Evolutionary conservation across 2,329 filamentous ascomycete species (phyloP), one percentile per base, ranked within the genome.

Genomic region (Ilyonectria destructans): DNA sequence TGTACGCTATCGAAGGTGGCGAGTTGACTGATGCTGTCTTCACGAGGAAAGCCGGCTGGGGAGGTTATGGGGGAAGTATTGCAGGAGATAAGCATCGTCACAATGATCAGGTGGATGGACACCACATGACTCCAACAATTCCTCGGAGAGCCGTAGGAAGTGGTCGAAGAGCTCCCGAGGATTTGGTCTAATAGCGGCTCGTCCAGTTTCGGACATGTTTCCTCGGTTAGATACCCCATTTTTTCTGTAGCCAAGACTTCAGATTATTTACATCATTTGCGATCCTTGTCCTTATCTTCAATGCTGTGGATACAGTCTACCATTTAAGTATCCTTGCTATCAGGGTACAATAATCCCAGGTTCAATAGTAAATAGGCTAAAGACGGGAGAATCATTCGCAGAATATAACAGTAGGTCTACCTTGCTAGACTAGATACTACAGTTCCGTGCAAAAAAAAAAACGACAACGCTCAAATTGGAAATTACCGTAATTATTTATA

Each of bases 11-110:
- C n/a, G 81, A 80, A 0, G 78, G 79, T 7, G 79, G 78, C 4
- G 85, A 86, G 55, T 85, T 91, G 56, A 84, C 85, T 62, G 82
- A 88, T 61, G 85, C 88, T 0, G 80, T 89, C 4, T 91, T 87
- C 67, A 92, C 90, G 0, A 82, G 88, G 65, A 86, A 87, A 72
- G 90, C 85, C 8, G 89, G 88, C 1, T 92, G 90, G 90, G 90
- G 89, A 19, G 54, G 67, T 1, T 65, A 71, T 19, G 73, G 73
- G 3, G 68, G 70, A 3, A 65, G 67, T 49, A 56, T 52, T 1
- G 48, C 66, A 2, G 58, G 64, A 4, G 55, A 55, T 40, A 62
- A 66, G 58, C 56, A 65, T 15, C 23, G 49, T 35, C 58, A 54
- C 37, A 55, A 35, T 7, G 26, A 51, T 26, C 9, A n/a, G 4